Evolutionary conservation across 129 eudicot species (phyloP), one percentile per base, ranked within the genome.

Genomic region (Dittrichia graveolens): DNA sequence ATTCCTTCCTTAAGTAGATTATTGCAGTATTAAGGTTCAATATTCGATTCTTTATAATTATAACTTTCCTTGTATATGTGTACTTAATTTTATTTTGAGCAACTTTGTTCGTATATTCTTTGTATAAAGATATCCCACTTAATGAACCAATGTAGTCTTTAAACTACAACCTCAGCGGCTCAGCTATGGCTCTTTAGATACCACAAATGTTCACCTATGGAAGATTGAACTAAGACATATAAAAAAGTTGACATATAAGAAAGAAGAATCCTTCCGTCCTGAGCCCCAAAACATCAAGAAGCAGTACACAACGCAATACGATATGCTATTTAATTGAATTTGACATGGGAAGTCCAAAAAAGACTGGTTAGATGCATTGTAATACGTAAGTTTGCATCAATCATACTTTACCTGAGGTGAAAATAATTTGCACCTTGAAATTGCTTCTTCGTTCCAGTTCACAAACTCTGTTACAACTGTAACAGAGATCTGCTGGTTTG

Each of bases 391-490:
- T 60, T 15, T 48, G 78, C 61, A 48, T 73, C 59, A 47, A 73
- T 13, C 8, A 55, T 8, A 6, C 62, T 44, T 47, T 84, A 87
- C 96, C 95, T 85, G 92, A 57, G 90, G 77, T 57, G 96, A 83
- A 80, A 91, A 88, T 83, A 90, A 48, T 57, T 79, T 80, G 68
- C 91, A 87, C 75, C 96, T 81, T 1, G 91, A 87, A 6, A 90
- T 73, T 61, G 96, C 96, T 85, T 90, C 96, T 84, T 90, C 96
- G 54, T 90, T 90, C 96, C 96, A 90, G 45, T 87, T 88, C 6
- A 90, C 91, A 76, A 92, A 93, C 77, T 93, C 96, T 45, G 91
- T 87, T 82, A 93, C 98, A 81, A 87, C 96, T 61, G 91, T 83
- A 81, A 89, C 95, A 53, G 98, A 93, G 75, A 93, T 93, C 31